phyloP scores from a whole-genome alignment of 1,284 basidiomycete genomes.

The Violaceomyces palustris region DNA sequence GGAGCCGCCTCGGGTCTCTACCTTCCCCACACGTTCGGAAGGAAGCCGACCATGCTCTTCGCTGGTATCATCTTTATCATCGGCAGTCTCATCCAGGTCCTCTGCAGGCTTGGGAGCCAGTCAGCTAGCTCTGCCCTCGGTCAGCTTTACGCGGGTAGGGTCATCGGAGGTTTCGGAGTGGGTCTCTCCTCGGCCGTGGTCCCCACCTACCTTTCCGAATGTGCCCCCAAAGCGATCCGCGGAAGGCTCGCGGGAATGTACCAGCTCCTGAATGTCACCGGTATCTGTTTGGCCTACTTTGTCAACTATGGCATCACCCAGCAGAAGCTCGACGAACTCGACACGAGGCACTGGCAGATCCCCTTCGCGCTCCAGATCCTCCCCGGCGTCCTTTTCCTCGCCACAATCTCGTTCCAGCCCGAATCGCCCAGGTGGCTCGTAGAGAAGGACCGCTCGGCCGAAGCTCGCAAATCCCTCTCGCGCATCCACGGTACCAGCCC shows the following conservation, averaged over 20 bases:
- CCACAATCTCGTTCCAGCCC: constrained; percentile 35
- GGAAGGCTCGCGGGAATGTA: constrained; percentile 54
- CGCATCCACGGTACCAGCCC: constrained; percentile 8
- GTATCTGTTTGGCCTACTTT: constrained; percentile 33
- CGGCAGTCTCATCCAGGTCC: constrained; percentile 43
- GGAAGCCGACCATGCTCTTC: constrained; percentile 36
- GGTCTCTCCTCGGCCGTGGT: constrained; percentile 33
- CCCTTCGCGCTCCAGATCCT: constrained; percentile 46
- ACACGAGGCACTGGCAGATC: constrained; percentile 39
- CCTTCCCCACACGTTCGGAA: constrained; percentile 41
- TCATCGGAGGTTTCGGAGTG: constrained; percentile 27
- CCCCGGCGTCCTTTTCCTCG: constrained; percentile 40
- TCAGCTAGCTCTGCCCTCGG: constrained; percentile 16
- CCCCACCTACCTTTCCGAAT: constrained; percentile 49
- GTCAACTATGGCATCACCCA: constrained; percentile 27
- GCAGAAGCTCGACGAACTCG: constrained; percentile 12
- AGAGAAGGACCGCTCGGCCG: constrained; percentile 18
- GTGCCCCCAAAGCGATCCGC: constrained; percentile 48
- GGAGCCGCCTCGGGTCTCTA: constrained; percentile 43
- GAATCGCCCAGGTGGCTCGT: constrained; percentile 49
- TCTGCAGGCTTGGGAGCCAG: constrained; percentile 29
- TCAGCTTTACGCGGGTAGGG: constrained; percentile 44
- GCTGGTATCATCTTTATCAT: constrained; percentile 40
- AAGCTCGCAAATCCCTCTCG: constrained; percentile 11
- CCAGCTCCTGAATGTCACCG: constrained; percentile 53